Base-by-base conservation (phyloP, 768 basidiomycete genomes). In the Mycena belliarum region DNA sequence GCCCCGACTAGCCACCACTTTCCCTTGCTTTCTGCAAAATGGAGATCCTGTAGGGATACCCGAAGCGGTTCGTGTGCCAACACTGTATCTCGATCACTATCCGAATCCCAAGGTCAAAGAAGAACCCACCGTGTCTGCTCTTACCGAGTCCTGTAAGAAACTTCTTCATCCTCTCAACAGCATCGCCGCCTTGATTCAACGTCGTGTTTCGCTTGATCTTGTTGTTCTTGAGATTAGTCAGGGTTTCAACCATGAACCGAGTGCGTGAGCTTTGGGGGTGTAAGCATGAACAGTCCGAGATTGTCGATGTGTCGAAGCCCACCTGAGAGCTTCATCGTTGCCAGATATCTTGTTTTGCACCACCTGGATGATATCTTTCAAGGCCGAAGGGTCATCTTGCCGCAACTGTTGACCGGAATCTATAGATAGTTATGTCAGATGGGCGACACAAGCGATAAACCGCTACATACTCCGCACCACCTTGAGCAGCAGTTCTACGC, bases 1-100 rank as follows among this genome's bases (percentile, higher is more conserved):
- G 96, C 93, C 18, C 96, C 97, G 33, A 98, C 92, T 2, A 98
- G 80, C 96, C 97, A 98, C 97, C 97, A 98, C 75, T 97, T 97
- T 6, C 95, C 97, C 68, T 87, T 91, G 12, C 81, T 89, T 54
- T 92, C 86, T 1, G 93, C 87, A 0, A 86, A 83, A 58, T 84
- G 91, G 6, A 98, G 80, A 72, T 98, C 96, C n/a, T 79, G 78
- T 23, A 98, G 77, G 0, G 90, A 86, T 1, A 97, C 85, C 8
- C 94, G 87, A 9, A 99, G 78, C 0, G 95, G 87, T 43, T 98
- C 97, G 66, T 92, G 86, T 0, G 87, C 83, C 49, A 88, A 77
- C 7, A 93, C 95, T 95, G 56, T 16, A 33, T n/a, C 1, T 16
- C 23, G 15, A 51, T 26, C 55, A 15, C 38, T 32, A 35, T 23